These are phyloP conservation scores for Fusarium nisikadoi DNA, from an alignment of 2,329 filamentous ascomycete genomes.

Conservation along the genomic window DNA sequence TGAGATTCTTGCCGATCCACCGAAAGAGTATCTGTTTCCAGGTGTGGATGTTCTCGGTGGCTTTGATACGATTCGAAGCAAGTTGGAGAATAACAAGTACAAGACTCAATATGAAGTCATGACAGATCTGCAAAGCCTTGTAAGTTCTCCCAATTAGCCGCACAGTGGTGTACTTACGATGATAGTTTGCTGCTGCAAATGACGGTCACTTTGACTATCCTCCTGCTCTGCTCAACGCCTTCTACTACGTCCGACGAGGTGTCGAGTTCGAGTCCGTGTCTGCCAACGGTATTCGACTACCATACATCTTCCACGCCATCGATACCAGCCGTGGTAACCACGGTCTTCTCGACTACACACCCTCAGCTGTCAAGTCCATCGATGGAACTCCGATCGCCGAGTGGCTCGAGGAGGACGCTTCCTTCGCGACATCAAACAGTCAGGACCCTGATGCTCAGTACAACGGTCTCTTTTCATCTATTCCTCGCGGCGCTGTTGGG, in stretches of 20 bases:
- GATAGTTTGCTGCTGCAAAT: slow-evolving; percentile 35
- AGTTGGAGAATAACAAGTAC: slow-evolving; percentile 32
- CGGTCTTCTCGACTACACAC: slow-evolving; percentile 29
- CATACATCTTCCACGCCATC: slow-evolving; percentile 32
- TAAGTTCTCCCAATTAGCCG: slow-evolving; percentile 4
- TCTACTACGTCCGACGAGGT: slow-evolving; percentile 26
- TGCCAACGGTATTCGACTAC: slow-evolving; percentile 22
- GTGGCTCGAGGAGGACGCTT: slow-evolving; percentile 42
- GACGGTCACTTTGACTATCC: slow-evolving; percentile 43
- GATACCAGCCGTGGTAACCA: slow-evolving; percentile 31
- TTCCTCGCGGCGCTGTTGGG: slow-evolving; percentile 28
- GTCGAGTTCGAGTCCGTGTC: slow-evolving; percentile 36
- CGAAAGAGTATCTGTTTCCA: slow-evolving; percentile 37
- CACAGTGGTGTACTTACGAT: background rate
- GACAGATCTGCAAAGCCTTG: slow-evolving; percentile 38
- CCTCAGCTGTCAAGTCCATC: slow-evolving; percentile 39
- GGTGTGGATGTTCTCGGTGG: slow-evolving; percentile 41
- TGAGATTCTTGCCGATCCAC: slow-evolving; percentile 38
- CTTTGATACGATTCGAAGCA: slow-evolving; percentile 26
- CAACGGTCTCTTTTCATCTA: slow-evolving; percentile 31
- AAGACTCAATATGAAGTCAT: slow-evolving; percentile 40
- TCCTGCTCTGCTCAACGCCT: slow-evolving; percentile 36
- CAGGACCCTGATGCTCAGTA: slow-evolving; percentile 44
- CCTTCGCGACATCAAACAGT: slow-evolving; percentile 11
- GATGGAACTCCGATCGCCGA: slow-evolving; percentile 32